Evolutionary conservation across 2,329 filamentous ascomycete genomes (phyloP).

Genomic region (Knoxdaviesia proteae): DNA sequence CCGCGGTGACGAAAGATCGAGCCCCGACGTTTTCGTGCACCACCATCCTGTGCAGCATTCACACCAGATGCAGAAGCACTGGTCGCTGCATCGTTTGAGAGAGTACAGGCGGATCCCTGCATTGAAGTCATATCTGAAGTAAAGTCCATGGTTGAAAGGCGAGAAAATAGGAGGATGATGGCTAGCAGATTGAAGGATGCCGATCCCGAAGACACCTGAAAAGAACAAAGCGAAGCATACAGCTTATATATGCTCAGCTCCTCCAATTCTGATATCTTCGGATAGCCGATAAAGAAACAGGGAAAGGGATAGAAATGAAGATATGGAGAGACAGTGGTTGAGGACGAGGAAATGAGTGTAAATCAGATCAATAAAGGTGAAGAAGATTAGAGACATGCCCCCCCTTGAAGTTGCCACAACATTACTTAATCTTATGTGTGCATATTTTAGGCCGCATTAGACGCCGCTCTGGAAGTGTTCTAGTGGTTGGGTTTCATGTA

Average conservation of each 20-base stretch:
- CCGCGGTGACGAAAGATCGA: conserved; percentile 36
- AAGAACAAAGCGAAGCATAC: too few relatives aligned
- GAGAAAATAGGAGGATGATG: too few relatives aligned
- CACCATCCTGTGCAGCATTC: not conserved
- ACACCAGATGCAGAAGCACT: not conserved
- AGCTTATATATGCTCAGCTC: too few relatives aligned
- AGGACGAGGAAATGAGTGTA: not conserved
- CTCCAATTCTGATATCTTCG: too few relatives aligned
- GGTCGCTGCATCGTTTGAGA: not conserved
- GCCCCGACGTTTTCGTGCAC: conserved; percentile 19
- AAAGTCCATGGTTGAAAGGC: conserved; percentile 1
- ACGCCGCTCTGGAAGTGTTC: too few relatives aligned
- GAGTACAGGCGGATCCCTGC: conserved; percentile 1
- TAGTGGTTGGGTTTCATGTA: too few relatives aligned
- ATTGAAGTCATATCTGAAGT: conserved; percentile 1
- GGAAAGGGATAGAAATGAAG: not conserved
- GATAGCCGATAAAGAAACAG: not conserved
- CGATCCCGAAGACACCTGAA: too few relatives aligned
- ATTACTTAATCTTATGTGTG: too few relatives aligned
- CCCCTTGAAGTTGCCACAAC: too few relatives aligned
- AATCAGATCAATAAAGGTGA: not conserved
- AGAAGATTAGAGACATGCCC: not conserved
- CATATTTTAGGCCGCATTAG: too few relatives aligned
- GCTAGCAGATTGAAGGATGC: too few relatives aligned
- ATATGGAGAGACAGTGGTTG: not conserved